Evolutionary conservation across 805 yeast species (phyloP).

Genomic region (Suhomyces sp.): DNA sequence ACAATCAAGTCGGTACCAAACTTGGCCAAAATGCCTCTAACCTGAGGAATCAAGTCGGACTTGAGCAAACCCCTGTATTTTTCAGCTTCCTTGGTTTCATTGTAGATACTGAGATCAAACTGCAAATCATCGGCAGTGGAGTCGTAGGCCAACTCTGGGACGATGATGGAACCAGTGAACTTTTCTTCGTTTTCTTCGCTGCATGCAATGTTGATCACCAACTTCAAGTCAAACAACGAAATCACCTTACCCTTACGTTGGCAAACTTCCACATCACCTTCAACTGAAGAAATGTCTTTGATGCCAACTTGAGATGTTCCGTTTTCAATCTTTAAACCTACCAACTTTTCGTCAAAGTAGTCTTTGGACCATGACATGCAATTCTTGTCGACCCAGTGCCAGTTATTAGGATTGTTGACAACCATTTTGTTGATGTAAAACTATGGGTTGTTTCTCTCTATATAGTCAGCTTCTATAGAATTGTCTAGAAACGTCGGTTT

Average conservation of each 20-base stretch:
- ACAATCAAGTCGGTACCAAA: constrained; percentile 79
- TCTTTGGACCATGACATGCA: constrained; percentile 87
- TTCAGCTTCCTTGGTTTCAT: constrained; percentile 47
- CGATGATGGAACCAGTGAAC: constrained; percentile 67
- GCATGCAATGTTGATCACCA: constrained; percentile 61
- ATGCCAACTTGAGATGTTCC: constrained; percentile 34
- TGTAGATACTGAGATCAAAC: constrained; percentile 68
- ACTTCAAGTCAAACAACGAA: constrained; percentile 77
- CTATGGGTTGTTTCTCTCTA: background rate
- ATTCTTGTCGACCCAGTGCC: constrained; percentile 99
- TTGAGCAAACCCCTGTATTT: constrained; percentile 52
- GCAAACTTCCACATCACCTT: constrained; percentile 95
- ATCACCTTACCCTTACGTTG: constrained; percentile 97
- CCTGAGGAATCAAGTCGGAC: constrained; percentile 59
- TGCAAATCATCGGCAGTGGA: constrained; percentile 82
- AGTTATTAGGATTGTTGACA: constrained; percentile 93
- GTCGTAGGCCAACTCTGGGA: constrained; percentile 95
- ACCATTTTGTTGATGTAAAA: constrained; percentile 58
- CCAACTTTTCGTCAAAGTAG: constrained; percentile 64
- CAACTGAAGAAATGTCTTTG: constrained; percentile 53
- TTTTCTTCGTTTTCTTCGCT: constrained; percentile 27
- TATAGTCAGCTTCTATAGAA: constrained; percentile 3
- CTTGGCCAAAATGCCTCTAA: constrained; percentile 54
- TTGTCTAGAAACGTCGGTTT: constrained; percentile 9
- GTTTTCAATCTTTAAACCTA: constrained; percentile 42